Evolutionary conservation across 2,329 filamentous ascomycete species (phyloP).

Genomic region (Ceratocystis cubensis): DNA sequence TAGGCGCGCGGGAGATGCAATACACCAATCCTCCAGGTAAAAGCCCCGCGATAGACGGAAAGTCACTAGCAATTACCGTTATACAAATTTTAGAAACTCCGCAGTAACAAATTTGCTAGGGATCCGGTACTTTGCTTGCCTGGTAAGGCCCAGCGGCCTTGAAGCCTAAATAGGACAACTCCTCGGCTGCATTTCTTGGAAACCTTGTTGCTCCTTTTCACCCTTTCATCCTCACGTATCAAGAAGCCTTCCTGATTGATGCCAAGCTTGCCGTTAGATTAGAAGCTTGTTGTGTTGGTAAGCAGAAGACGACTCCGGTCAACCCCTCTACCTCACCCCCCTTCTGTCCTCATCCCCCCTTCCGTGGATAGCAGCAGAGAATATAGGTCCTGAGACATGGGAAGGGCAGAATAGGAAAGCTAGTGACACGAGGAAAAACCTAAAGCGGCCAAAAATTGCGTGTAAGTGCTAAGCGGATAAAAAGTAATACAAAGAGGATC

Average conservation of each 20-base stretch:
- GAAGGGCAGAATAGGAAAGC: background rate
- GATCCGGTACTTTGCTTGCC: background rate
- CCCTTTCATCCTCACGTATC: no score
- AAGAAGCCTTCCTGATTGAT: background rate
- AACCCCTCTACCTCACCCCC: background rate
- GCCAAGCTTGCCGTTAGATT: background rate
- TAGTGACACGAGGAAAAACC: background rate
- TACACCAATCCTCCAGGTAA: no score
- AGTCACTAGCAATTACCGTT: no score
- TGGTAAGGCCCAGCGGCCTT: background rate
- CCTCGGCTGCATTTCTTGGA: background rate
- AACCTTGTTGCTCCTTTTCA: background rate
- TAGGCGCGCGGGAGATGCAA: background rate
- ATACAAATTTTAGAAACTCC: background rate
- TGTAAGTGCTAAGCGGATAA: background rate
- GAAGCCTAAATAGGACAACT: background rate
- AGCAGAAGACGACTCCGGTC: background rate
- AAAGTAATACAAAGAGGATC: background rate
- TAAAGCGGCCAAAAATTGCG: background rate
- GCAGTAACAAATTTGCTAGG: background rate
- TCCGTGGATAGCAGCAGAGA: background rate
- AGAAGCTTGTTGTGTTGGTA: background rate
- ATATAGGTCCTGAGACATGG: background rate
- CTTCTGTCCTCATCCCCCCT: background rate
- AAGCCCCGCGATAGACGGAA: no score